These are phyloP conservation scores for Verbascum thapsus DNA, from an alignment of 257 asterid genomes.

Conservation along the genomic window DNA sequence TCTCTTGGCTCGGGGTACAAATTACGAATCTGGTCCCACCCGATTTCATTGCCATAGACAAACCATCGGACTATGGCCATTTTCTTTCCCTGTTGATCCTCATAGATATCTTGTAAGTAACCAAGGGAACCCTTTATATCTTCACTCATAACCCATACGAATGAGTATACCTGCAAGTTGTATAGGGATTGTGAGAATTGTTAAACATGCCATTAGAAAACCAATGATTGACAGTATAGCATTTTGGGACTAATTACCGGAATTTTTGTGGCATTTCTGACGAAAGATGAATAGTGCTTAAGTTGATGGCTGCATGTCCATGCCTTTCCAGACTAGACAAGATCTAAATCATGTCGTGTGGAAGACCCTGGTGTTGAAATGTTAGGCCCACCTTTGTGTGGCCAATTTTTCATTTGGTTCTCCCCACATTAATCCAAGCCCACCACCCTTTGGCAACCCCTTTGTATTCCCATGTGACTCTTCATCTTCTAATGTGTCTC, in stretches of 20 bases:
- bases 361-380: slow-evolving; percentile 19
- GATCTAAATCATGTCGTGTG: no score
- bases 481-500: no score
- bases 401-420: no score
- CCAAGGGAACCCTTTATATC: slow-evolving; percentile 39
- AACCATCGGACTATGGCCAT: slow-evolving; percentile 47
- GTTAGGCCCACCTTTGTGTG: no score
- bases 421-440: no score
- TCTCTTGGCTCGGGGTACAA: slow-evolving; percentile 42
- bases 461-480: no score
- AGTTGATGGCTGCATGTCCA: slow-evolving; percentile 48
- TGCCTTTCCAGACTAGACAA: slow-evolving; percentile 64
- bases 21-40: slow-evolving; percentile 35
- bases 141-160: slow-evolving; percentile 43
- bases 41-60: slow-evolving; percentile 39
- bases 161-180: slow-evolving; percentile 48
- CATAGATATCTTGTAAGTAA: slow-evolving; percentile 63
- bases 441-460: no score
- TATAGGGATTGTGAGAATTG: slow-evolving; percentile 27
- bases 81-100: slow-evolving; percentile 47
- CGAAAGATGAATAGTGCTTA: slow-evolving; percentile 56
- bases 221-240: slow-evolving; percentile 3
- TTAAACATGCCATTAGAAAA: neutral
- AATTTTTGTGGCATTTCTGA: slow-evolving; percentile 39
- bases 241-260: slow-evolving; percentile 41